A percentile compares a stretch with the other conserved stretches of the same genome.
Evolutionary conservation across 23 red algal genomes (phyloP).

Genomic region (Rhodosorus marinus): DNA sequence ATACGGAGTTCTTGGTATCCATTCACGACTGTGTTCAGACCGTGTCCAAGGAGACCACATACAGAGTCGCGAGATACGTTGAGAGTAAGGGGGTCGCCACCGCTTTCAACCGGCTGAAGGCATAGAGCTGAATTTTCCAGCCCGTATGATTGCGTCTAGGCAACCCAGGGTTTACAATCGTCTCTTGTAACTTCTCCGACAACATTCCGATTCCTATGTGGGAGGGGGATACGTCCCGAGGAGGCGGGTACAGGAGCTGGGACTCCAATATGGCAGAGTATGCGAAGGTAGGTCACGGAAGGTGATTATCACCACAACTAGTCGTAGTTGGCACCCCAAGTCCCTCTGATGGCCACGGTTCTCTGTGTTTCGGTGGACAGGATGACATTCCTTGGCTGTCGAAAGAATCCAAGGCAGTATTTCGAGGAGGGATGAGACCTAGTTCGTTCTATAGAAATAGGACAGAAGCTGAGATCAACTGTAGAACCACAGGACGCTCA

Average conservation of each 20-base stretch:
- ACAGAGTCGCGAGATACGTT: constrained; percentile 34
- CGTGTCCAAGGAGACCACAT: constrained; percentile 35
- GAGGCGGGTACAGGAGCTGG: constrained; percentile 57
- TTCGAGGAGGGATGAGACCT: constrained; percentile 65
- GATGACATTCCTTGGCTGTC: constrained; percentile 40
- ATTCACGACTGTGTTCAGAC: constrained; percentile 99
- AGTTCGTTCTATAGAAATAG: constrained; percentile 45
- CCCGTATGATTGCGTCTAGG: too few relatives aligned
- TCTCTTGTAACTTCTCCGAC: constrained; percentile 81
- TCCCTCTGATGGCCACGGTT: background rate
- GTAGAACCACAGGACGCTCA: constrained; percentile 33
- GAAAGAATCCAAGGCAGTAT: constrained; percentile 49
- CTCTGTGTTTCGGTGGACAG: constrained; percentile 5
- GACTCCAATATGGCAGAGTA: constrained; percentile 61
- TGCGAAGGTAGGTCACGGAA: too few relatives aligned
- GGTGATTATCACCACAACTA: too few relatives aligned
- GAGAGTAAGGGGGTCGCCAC: too few relatives aligned
- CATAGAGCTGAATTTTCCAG: too few relatives aligned
- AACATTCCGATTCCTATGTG: constrained; percentile 96
- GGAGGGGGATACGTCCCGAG: constrained; percentile 36
- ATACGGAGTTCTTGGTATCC: constrained; percentile 73
- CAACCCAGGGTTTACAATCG: constrained; percentile 69
- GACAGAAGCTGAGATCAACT: constrained; percentile 41
- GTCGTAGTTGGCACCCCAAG: too few relatives aligned
- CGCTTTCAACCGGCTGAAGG: too few relatives aligned